Evolutionary conservation across 305 asterid genomes (phyloP).

Genomic region (Withania somnifera): DNA sequence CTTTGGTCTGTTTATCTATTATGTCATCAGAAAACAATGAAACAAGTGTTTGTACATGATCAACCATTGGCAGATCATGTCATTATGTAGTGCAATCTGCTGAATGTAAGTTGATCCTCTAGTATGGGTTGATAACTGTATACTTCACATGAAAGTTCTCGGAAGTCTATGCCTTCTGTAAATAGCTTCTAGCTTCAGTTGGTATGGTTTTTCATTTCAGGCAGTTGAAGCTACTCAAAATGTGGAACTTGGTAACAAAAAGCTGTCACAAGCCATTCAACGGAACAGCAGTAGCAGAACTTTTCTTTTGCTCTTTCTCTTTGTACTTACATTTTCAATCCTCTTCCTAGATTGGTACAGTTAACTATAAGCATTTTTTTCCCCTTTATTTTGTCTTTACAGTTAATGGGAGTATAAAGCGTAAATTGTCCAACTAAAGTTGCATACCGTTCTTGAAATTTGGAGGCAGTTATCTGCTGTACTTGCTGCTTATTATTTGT

Average conservation of each 20-base stretch:
- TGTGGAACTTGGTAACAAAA: constrained; percentile 83
- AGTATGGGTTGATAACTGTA: neutral
- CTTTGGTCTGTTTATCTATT: too few species aligned
- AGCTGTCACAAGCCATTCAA: constrained; percentile 69
- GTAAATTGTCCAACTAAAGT: neutral
- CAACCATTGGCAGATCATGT: neutral
- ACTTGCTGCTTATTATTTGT: neutral
- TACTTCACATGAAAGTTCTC: neutral
- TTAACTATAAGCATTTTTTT: constrained; percentile 4
- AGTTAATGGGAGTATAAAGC: neutral
- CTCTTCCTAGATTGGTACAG: constrained; percentile 79
- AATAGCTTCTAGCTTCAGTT: neutral
- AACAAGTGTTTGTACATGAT: neutral
- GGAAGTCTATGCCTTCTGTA: neutral
- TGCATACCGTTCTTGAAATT: neutral
- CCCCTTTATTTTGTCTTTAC: constrained; percentile 3
- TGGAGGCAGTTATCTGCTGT: neutral
- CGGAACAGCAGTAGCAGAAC: constrained; percentile 78
- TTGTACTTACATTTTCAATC: constrained; percentile 65
- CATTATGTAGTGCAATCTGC: neutral
- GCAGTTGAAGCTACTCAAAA: constrained; percentile 68
- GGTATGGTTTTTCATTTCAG: constrained; percentile 4
- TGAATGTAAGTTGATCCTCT: neutral
- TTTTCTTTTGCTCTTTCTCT: constrained; percentile 66
- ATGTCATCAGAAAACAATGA: neutral